Base-by-base conservation (phyloP, 1,139 yeast species). In the Ogataea hybrid region DNA sequence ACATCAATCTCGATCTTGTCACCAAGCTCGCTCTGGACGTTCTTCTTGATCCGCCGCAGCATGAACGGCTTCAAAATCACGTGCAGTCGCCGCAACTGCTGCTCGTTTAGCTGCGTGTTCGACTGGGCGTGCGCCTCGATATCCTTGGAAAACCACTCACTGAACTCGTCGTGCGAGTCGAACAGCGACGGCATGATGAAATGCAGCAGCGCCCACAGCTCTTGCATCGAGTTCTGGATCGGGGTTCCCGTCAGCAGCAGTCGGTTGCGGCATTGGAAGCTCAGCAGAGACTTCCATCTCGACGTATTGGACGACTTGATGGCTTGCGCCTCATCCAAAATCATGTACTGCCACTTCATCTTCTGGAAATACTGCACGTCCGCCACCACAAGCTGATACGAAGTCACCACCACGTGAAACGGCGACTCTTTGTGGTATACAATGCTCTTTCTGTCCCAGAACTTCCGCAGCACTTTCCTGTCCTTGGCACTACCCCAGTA, bases 281-380 rank as follows among this genome's bases (percentile, higher is more conserved):
- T 82, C 49, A 94, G 73, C 45, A 92, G 70, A 8, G 95, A 84
- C 64, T 88, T 92, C 98, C 98, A 92, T 65, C 98, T 78, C 3
- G 96, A 84, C 2, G 96, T 86, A 54, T 80, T 87, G 0, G 97
- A 88, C 0, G 97, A 88, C 62, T 92, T 92, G 63, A 92, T 92
- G 7, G 98, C 98, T 65, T 92, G 99, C 0, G 98, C 98, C 68
- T 92, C 99, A 68, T 92, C 99, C 47, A 92, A 70, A 59, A 94
- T 88, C 98, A 92, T 92, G 64, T 92, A 92, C 64, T 92, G 99
- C 99, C 99, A 92, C 63, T 85, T 90, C 79, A 94, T 84, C 56
- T 94, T 85, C 63, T 89, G 96, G 63, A 92, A 85, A 65, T 92
- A 92, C 44, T 88, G 88, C 8, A 94, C 94, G 68, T 92, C 99